Percentiles rank a stretch among this genome's conserved stretches.
These are phyloP conservation scores for Ceratocystis variospora DNA, from an alignment of 2,329 filamentous ascomycete species.

Conservation along the genomic window DNA sequence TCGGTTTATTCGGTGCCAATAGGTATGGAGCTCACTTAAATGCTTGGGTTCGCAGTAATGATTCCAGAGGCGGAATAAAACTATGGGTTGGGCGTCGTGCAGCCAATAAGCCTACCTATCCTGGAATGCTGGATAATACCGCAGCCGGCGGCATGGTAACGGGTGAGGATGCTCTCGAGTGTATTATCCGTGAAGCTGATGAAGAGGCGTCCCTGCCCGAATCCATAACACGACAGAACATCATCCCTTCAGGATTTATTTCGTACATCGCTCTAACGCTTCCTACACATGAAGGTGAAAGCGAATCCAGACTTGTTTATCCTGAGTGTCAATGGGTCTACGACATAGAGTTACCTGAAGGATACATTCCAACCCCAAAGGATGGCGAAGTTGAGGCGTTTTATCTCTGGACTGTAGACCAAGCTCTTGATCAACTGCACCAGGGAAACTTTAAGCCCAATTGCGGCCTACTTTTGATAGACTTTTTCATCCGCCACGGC, in stretches of 20 bases:
- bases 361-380: slow-evolving; percentile 57
- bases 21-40: slow-evolving; percentile 75
- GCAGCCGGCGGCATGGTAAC: slow-evolving; percentile 70
- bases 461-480: slow-evolving; percentile 67
- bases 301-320: slow-evolving; percentile 57
- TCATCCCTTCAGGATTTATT: slow-evolving; percentile 51
- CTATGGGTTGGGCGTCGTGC: slow-evolving; percentile 77
- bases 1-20: slow-evolving; percentile 59
- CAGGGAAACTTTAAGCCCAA: slow-evolving; percentile 82
- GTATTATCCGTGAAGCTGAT: slow-evolving; percentile 68
- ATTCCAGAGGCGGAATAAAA: slow-evolving; percentile 43
- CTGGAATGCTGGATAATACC: slow-evolving; percentile 87
- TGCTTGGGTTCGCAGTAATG: slow-evolving; percentile 42
- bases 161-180: slow-evolving; percentile 66
- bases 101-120: slow-evolving; percentile 69
- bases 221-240: slow-evolving; percentile 47
- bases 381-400: slow-evolving; percentile 87
- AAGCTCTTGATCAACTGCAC: slow-evolving; percentile 56
- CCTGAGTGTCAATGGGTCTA: slow-evolving; percentile 89
- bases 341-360: slow-evolving; percentile 62
- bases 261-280: slow-evolving; percentile 78
- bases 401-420: slow-evolving; percentile 59
- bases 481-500: slow-evolving; percentile 81
- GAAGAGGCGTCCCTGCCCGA: slow-evolving; percentile 79
- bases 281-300: slow-evolving; percentile 1